These are phyloP conservation scores for Ceratobasidium sp. DNA, from an alignment of 1,284 basidiomycete species.

Conservation along the genomic window DNA sequence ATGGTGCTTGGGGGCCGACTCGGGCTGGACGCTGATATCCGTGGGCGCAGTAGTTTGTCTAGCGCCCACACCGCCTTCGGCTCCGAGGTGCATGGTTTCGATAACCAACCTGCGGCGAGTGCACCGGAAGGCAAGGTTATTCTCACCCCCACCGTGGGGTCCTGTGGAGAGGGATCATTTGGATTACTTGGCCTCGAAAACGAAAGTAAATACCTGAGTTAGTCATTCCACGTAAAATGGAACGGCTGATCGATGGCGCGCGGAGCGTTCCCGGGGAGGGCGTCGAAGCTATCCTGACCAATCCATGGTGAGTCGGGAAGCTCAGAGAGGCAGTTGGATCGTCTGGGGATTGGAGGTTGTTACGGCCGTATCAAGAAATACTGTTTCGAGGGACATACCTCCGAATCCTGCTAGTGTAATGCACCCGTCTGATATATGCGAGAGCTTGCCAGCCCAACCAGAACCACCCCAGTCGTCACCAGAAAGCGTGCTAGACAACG, in stretches of 20 bases:
- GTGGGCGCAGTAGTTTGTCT: slow-evolving; percentile 74
- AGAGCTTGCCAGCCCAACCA: slow-evolving; percentile 81
- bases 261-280: slow-evolving; percentile 78
- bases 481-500: slow-evolving; percentile 65
- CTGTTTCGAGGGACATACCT: slow-evolving; percentile 63
- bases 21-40: slow-evolving; percentile 22
- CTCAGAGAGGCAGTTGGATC: slow-evolving; percentile 74
- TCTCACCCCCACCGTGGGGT: slow-evolving; percentile 79
- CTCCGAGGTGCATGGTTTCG: slow-evolving; percentile 93
- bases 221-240: slow-evolving; percentile 73
- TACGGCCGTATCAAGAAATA: not conserved
- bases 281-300: slow-evolving; percentile 80
- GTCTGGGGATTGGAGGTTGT: slow-evolving; percentile 58
- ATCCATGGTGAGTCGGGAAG: slow-evolving; percentile 88
- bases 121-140: slow-evolving; percentile 95
- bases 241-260: slow-evolving; percentile 81
- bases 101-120: slow-evolving; percentile 89
- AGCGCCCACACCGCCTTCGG: slow-evolving; percentile 92
- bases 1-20: not conserved
- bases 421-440: slow-evolving; percentile 82
- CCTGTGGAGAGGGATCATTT: not conserved
- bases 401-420: slow-evolving; percentile 84
- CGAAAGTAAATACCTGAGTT: slow-evolving; percentile 38
- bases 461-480: slow-evolving; percentile 63
- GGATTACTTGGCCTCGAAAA: slow-evolving; percentile 28